A percentile compares a stretch with the other conserved stretches of the same genome.
phyloP scores from a whole-genome alignment of 2,329 filamentous ascomycete genomes.

The Diaporthe nobilis region DNA sequence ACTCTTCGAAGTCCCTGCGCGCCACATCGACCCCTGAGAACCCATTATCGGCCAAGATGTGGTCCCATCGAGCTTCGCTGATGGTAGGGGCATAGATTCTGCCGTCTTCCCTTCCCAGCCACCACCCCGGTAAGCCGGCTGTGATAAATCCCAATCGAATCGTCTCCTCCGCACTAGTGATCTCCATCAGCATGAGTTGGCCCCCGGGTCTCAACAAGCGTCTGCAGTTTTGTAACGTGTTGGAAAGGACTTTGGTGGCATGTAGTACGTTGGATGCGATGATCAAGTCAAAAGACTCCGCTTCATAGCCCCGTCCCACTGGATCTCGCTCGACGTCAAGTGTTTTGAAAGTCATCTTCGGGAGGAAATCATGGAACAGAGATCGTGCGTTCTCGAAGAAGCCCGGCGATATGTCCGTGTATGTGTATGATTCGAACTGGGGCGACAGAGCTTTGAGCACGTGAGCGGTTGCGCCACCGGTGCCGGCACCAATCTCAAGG shows the following conservation, averaged over 20 bases:
- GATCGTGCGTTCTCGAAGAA: slow-evolving; percentile 52
- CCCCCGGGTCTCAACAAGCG: slow-evolving; percentile 51
- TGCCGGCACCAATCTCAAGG: slow-evolving; percentile 30
- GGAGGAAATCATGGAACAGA: too few species aligned
- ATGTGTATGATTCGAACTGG: slow-evolving; percentile 53
- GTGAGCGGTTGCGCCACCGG: slow-evolving; percentile 34
- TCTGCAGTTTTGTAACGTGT: slow-evolving; percentile 45
- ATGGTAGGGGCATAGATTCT: too few species aligned
- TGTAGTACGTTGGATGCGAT: slow-evolving; percentile 51
- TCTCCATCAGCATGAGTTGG: too few species aligned
- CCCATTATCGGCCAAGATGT: too few species aligned
- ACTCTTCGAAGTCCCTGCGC: too few species aligned
- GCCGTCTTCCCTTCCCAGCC: too few species aligned
- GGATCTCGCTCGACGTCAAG: slow-evolving; percentile 49
- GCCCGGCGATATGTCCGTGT: slow-evolving; percentile 57
- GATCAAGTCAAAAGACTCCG: slow-evolving; percentile 50
- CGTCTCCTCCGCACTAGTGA: too few species aligned
- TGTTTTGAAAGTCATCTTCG: background rate
- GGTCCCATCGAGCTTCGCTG: too few species aligned
- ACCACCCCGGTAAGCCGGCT: too few species aligned
- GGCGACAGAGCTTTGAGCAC: background rate
- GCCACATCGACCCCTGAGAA: too few species aligned
- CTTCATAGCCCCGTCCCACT: slow-evolving; percentile 49
- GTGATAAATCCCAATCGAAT: too few species aligned
- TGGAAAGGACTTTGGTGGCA: slow-evolving; percentile 44